Evolutionary conservation across 2,329 filamentous ascomycete genomes (phyloP).

Genomic region (Torrubiella hemipterigena): DNA sequence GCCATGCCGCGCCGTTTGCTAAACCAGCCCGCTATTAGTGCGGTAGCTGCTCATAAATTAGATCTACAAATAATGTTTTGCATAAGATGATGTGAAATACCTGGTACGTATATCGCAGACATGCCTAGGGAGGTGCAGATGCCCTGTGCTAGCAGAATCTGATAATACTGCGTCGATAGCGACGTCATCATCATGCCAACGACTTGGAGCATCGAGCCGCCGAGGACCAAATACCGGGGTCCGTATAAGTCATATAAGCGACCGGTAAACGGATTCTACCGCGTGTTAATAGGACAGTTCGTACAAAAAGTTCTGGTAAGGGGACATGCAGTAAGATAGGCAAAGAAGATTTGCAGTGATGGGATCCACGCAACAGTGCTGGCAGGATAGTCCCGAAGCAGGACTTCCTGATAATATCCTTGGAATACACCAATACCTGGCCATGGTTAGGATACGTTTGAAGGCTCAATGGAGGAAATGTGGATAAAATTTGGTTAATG

Average conservation of each 20-base stretch:
- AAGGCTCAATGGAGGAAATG: not conserved
- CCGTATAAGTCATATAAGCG: slow-evolving; percentile 48
- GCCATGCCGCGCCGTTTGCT: slow-evolving; percentile 12
- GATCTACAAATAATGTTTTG: not conserved
- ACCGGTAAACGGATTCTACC: slow-evolving; percentile 40
- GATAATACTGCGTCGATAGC: slow-evolving; percentile 22
- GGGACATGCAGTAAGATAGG: slow-evolving; percentile 13
- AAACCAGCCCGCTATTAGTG: slow-evolving; percentile 11
- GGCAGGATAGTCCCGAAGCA: slow-evolving; percentile 29
- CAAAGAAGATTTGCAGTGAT: slow-evolving; percentile 26
- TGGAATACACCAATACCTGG: slow-evolving; percentile 35
- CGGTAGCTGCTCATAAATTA: slow-evolving; percentile 1
- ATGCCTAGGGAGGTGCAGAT: slow-evolving; percentile 15
- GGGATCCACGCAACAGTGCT: slow-evolving; percentile 41
- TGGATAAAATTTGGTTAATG: not conserved
- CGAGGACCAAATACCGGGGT: slow-evolving; percentile 35
- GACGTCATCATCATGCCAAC: slow-evolving; percentile 47
- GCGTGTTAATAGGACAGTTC: slow-evolving; percentile 32
- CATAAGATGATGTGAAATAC: not conserved
- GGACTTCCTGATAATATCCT: slow-evolving; percentile 34
- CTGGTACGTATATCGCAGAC: slow-evolving; percentile 7
- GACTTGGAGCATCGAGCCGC: slow-evolving; percentile 38
- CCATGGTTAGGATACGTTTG: slow-evolving; percentile 3
- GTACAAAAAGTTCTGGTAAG: no score
- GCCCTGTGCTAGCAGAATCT: slow-evolving; percentile 17